Evolutionary conservation across 352 stramenopile species (phyloP).

Genomic region (Globisporangium mamillatum): DNA sequence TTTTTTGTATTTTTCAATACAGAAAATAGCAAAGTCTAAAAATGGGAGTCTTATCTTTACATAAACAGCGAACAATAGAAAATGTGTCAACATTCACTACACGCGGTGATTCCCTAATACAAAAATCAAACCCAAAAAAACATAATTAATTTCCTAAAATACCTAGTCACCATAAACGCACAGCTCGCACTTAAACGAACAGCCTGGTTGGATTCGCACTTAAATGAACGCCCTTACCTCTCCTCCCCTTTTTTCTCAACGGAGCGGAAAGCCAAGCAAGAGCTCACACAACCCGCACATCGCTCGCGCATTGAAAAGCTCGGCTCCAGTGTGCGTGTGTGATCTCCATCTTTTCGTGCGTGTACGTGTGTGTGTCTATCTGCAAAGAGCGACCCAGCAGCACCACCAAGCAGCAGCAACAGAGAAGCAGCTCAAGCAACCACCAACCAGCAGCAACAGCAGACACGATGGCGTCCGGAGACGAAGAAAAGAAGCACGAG

Average conservation of each 20-base stretch:
- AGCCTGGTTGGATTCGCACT: neutral
- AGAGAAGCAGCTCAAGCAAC: neutral
- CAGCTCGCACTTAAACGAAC: neutral
- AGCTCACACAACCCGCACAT: neutral
- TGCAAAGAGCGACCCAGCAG: conserved; percentile 4
- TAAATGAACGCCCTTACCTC: neutral
- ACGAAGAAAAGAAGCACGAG: conserved; percentile 60
- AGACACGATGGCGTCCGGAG: conserved; percentile 36
- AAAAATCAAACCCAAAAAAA: too few species aligned
- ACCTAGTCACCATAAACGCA: too few species aligned
- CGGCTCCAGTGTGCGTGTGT: neutral
- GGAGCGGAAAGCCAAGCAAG: neutral
- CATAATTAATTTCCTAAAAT: too few species aligned
- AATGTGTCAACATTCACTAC: neutral
- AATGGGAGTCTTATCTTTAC: neutral
- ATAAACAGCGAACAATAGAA: neutral
- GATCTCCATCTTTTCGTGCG: neutral
- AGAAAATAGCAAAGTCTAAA: neutral
- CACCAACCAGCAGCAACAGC: neutral
- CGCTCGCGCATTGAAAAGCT: conserved; percentile 4
- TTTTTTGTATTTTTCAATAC: neutral
- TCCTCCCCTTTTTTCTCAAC: conserved; percentile 1
- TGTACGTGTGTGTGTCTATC: neutral
- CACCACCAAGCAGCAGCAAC: neutral
- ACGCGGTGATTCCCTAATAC: too few species aligned